A percentile compares a stretch with the other conserved stretches of the same genome.
These are phyloP conservation scores for Monilinia fructigena DNA, from an alignment of 2,329 filamentous ascomycete species.

Conservation along the genomic window DNA sequence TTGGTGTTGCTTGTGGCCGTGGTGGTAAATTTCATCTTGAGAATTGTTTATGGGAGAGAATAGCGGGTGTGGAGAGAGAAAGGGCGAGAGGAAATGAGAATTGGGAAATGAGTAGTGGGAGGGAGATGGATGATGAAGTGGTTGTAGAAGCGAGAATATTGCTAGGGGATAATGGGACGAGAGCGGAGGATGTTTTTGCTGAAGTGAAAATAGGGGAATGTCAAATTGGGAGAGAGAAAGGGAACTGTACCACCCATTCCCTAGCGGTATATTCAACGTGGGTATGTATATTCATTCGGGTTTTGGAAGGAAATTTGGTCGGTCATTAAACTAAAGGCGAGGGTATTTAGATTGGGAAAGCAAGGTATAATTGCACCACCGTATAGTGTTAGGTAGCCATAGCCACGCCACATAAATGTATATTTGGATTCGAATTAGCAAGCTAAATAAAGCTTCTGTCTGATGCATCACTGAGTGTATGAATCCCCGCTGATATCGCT, in stretches of 20 bases:
- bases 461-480: not conserved
- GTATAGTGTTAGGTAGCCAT: not conserved
- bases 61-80: constrained; percentile 22
- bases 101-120: constrained; percentile 15
- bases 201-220: not conserved
- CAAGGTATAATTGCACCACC: not conserved
- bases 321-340: not conserved
- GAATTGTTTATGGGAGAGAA: constrained; percentile 52
- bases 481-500: not conserved
- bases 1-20: constrained; percentile 84
- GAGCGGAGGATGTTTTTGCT: not conserved
- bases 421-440: not conserved
- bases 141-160: not conserved
- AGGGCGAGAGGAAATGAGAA: no score
- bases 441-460: not conserved
- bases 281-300: constrained; percentile 11
- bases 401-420: constrained; percentile 1
- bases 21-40: constrained; percentile 92
- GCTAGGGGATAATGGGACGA: not conserved
- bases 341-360: constrained; percentile 11
- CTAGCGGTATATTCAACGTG: not conserved
- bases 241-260: not conserved
- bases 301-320: not conserved
- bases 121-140: not conserved
- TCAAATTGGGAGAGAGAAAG: not conserved